Base-by-base conservation (phyloP, 176 grass and related monocot genomes). In the Rhynchospora pubera region DNA sequence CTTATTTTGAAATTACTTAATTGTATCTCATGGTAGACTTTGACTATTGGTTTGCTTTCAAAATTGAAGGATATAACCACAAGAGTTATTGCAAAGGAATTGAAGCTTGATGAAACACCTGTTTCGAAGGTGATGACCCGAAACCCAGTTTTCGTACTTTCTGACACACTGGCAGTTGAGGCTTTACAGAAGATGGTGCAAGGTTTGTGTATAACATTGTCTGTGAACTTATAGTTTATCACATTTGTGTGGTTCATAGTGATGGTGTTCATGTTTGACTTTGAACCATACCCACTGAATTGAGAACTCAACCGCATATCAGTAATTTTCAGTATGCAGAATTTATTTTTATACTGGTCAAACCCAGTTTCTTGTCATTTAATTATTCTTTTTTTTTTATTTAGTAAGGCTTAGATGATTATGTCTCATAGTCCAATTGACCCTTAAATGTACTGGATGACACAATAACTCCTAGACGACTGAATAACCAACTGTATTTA, bases 101-200 rank as follows among this genome's bases (percentile, higher is more conserved):
- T 99, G 89, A 99, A 99, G 84, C 86, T 95, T 61, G 96, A 99
- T 24, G 96, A 99, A 64, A 99, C 92, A 28, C 96, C 87, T 0
- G 92, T 99, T 52, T 99, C 96, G 0, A 99, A 99, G 85, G 92
- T 93, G 34, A 99, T 99, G 96, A 93, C 92, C 9, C 86, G 96
- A 81, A 95, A 99, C 47, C 96, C 96, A 52, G 82, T 90, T 19
- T 95, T 99, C 62, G 96, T 99, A 87, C 92, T 95, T 0, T 86
- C 91, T 2, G 96, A 99, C 65, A 99, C 92, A 16, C 81, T 95
- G 19, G 96, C 96, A 0, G 92, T 99, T 1, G 96, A 99, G 81
- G 96, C 96, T 18, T 83, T 99, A 86, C 96, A 99, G 82, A 99
- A 99, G 85, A 99, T 99, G 96, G 92, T 99, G 65, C 96, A 93